Evolutionary conservation across 495 filamentous ascomycete species (phyloP).

Genomic region (Lophium mytilinum): DNA sequence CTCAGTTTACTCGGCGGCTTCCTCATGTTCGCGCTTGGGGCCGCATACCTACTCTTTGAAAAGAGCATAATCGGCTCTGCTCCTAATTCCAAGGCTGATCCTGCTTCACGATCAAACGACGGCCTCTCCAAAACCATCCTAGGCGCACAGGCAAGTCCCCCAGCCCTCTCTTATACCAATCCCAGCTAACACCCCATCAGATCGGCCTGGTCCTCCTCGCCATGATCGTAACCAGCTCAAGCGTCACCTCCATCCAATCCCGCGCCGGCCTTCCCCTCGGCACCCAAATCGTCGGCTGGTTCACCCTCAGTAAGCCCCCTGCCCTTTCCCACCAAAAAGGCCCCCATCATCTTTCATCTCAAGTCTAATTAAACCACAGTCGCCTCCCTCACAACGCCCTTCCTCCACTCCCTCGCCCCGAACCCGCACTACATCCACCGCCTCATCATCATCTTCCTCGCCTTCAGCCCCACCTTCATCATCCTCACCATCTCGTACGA

Average conservation of each 20-base stretch:
- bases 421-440: slow-evolving; percentile 88
- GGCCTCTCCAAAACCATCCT: slow-evolving; percentile 26
- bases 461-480: slow-evolving; percentile 89
- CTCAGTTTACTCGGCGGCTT: slow-evolving; percentile 65
- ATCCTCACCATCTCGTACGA: slow-evolving; percentile 98
- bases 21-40: slow-evolving; percentile 70
- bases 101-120: slow-evolving; percentile 19
- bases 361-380: slow-evolving; percentile 39
- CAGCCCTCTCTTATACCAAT: neutral
- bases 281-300: slow-evolving; percentile 83
- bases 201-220: slow-evolving; percentile 78
- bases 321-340: neutral
- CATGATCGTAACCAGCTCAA: slow-evolving; percentile 79
- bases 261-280: slow-evolving; percentile 82
- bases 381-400: slow-evolving; percentile 68
- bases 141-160: slow-evolving; percentile 29
- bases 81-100: slow-evolving; percentile 8
- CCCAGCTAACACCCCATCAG: slow-evolving; percentile 33
- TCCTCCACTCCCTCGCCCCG: slow-evolving; percentile 70
- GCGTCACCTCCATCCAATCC: slow-evolving; percentile 71
- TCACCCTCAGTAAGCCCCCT: slow-evolving; percentile 58
- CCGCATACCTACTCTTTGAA: slow-evolving; percentile 77
- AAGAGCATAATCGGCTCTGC: slow-evolving; percentile 51
- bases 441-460: slow-evolving; percentile 81
- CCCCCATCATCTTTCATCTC: neutral